These are phyloP conservation scores for Saccharum spontaneum DNA, from an alignment of 176 grass and related monocot species.

Conservation along the genomic window DNA sequence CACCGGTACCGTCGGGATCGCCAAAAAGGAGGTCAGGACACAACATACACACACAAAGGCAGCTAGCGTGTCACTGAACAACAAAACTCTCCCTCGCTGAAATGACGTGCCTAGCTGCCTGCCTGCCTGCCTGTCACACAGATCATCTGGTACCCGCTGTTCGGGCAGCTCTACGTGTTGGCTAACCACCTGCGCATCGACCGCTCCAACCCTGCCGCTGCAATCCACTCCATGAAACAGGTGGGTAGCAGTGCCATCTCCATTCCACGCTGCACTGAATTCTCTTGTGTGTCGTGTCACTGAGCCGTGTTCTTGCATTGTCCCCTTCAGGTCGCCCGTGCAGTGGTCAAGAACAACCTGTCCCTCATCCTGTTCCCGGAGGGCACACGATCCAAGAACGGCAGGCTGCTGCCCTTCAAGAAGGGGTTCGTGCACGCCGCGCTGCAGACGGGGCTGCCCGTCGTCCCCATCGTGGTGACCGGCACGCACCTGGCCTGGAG, in stretches of 20 bases:
- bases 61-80: too few species aligned
- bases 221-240: conserved; percentile 56
- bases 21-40: conserved; percentile 49
- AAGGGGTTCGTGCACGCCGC: conserved; percentile 60
- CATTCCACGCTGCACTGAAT: too few species aligned
- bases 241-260: background rate
- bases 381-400: conserved; percentile 50
- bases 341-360: conserved; percentile 46
- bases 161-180: conserved; percentile 57
- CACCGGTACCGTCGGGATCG: conserved; percentile 58
- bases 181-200: conserved; percentile 62
- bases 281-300: too few species aligned
- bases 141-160: conserved; percentile 63
- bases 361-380: conserved; percentile 59
- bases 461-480: conserved; percentile 54
- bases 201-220: conserved; percentile 49
- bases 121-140: background rate
- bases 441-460: conserved; percentile 47
- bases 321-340: background rate
- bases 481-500: conserved; percentile 36
- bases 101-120: too few species aligned
- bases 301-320: too few species aligned
- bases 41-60: too few species aligned
- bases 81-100: too few species aligned
- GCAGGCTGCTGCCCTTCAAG: conserved; percentile 47